Evolutionary conservation across 1,139 yeast genomes (phyloP).

Genomic region (Sugiyamaella grinbergsii): DNA sequence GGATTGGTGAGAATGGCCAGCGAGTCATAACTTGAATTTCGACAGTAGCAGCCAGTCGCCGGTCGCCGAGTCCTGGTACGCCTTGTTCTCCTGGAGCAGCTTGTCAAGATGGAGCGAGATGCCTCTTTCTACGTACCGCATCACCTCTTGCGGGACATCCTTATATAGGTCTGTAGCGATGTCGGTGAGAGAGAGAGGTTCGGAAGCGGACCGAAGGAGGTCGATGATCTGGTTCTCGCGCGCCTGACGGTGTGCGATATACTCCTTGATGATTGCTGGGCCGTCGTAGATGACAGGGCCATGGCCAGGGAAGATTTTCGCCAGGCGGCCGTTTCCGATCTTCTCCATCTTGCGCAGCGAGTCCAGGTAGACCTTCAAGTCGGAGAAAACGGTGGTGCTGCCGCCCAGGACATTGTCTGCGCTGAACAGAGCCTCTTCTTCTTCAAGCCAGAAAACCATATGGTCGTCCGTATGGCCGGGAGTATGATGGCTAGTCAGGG

Average conservation of each 20-base stretch:
- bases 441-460: conserved; percentile 41
- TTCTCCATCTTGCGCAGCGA: conserved; percentile 38
- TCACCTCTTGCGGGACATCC: conserved; percentile 36
- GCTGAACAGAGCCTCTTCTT: conserved; percentile 43
- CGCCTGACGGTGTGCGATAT: conserved; percentile 42
- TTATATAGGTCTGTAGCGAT: conserved; percentile 39
- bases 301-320: conserved; percentile 44
- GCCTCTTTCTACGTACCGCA: conserved; percentile 41
- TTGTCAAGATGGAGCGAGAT: conserved; percentile 41
- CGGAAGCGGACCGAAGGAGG: conserved; percentile 27
- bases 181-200: conserved; percentile 28
- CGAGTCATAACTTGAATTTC: conserved; percentile 19
- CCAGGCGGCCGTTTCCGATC: conserved; percentile 27
- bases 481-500: conserved; percentile 39
- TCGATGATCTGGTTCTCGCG: conserved; percentile 42
- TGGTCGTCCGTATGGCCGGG: conserved; percentile 49
- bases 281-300: conserved; percentile 43
- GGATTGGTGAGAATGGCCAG: not conserved
- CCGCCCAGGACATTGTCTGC: conserved; percentile 47
- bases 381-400: conserved; percentile 44
- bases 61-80: conserved; percentile 19
- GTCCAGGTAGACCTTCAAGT: conserved; percentile 39
- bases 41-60: conserved; percentile 22
- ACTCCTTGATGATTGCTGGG: conserved; percentile 37
- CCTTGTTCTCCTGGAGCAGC: conserved; percentile 35